Evolutionary conservation across 1,284 basidiomycete species (phyloP), one percentile per base, ranked within the genome.

Genomic region (Ustilago sp.): DNA sequence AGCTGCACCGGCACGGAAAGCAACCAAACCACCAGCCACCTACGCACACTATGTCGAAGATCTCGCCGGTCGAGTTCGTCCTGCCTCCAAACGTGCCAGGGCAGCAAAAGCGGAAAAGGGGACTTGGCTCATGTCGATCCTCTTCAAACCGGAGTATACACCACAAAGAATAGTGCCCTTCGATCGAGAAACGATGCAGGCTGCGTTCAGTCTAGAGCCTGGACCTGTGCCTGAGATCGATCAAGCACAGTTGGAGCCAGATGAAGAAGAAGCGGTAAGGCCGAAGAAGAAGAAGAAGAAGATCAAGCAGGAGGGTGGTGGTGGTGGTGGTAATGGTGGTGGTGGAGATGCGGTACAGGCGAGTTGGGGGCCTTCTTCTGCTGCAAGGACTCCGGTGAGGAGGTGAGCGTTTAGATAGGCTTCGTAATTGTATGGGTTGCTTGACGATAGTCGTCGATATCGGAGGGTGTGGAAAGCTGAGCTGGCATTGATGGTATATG

Each of bases 11-110:
- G 63, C 70, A n/a, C 63, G 63, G 8, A 68, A 64, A 59, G 61
- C 68, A 0, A 64, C 65, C 50, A 78, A 78, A 45, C 76, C 76
- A 8, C 76, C 76, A 0, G 41, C 64, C 3, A 78, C 76, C 1
- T 78, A 78, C 32, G 76, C 76, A 6, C 76, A 78, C 65, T 78
- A 74, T 53, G 71, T 78, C 32, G 54, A 74, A 5, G 76, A 74
- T 31, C 59, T 78, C 1, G 71, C 76, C 0, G 76, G 76, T 5
- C 63, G 72, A 8, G 76, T 78, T 5, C 72, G 65, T 12, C 76
- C 76, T 0, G 68, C 67, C 0, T 56, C 65, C 39, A 77, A 74
- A 47, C 19, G 57, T 9, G 53, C 53, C 2, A n/a, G 67, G 15
- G 70, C 70, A n/a, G 63, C 63, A 1, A 64, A 59, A 34, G 55